These are phyloP conservation scores for Pugionium cornutum DNA, from an alignment of 345 rosid genomes.

Conservation along the genomic window DNA sequence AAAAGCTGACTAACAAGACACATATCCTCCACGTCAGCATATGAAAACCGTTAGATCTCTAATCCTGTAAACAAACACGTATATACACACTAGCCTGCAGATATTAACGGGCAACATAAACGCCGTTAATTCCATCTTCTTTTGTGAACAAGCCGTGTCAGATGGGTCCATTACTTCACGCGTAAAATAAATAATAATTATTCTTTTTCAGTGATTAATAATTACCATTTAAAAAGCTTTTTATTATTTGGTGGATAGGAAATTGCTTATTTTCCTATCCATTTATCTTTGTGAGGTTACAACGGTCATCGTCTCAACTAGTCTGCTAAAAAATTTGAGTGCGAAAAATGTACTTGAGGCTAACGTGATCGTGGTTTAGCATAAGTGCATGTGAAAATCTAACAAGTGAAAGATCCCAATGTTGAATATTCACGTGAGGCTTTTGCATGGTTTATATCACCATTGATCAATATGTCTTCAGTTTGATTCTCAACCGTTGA, in stretches of 20 bases:
- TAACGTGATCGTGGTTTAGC: constrained; percentile 16
- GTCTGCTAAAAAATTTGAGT: too few species aligned
- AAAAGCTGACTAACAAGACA: constrained; percentile 18
- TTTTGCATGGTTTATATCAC: constrained; percentile 27
- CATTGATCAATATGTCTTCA: constrained; percentile 4
- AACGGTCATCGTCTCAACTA: constrained; percentile 25
- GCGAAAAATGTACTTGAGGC: accelerated
- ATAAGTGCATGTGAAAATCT: constrained; percentile 37
- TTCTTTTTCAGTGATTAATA: too few species aligned
- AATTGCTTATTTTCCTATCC: too few species aligned
- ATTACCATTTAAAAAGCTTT: too few species aligned
- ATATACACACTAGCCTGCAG: too few species aligned
- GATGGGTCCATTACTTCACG: constrained; percentile 41
- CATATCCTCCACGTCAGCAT: constrained; percentile 5
- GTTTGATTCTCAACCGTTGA: constrained; percentile 40
- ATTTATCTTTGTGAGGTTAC: too few species aligned
- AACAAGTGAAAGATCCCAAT: constrained; percentile 40
- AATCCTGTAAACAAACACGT: too few species aligned
- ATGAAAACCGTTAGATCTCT: constrained; percentile 24
- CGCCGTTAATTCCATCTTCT: constrained; percentile 9
- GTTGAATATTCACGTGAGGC: constrained; percentile 48
- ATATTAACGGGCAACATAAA: constrained; percentile 2
- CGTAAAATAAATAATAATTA: constrained; percentile 23
- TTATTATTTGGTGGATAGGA: too few species aligned
- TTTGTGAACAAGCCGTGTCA: background rate